Evolutionary conservation across 2,329 filamentous ascomycete species (phyloP).

Genomic region (Sclerotinia sclerotiorum): DNA sequence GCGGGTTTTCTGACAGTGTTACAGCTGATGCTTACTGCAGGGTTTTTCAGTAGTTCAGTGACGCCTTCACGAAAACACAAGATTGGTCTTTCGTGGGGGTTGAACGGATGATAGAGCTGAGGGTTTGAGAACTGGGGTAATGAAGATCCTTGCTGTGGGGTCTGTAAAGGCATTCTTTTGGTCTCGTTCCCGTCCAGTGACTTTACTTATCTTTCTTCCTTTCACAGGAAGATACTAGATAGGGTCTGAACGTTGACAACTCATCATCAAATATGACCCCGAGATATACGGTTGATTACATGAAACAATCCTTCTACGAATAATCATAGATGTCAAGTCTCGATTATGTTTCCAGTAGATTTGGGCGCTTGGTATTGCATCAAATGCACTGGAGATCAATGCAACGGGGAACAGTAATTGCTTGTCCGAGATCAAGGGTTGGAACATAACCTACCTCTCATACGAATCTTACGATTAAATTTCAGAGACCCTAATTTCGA

Average conservation of each 20-base stretch:
- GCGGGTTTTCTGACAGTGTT: background rate
- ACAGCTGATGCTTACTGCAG: constrained; percentile 3
- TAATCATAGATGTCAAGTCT: background rate
- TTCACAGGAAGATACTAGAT: background rate
- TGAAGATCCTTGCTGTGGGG: constrained; percentile 14
- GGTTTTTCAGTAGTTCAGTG: background rate
- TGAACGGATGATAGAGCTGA: constrained; percentile 8
- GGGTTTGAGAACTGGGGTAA: constrained; percentile 14
- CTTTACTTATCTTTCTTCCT: background rate
- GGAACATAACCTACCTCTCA: background rate
- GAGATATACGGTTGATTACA: background rate
- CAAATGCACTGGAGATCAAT: constrained; percentile 25
- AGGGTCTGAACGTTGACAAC: background rate
- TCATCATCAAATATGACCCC: constrained; percentile 3
- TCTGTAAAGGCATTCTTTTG: constrained; percentile 1
- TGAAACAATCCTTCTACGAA: background rate
- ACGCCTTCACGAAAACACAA: constrained; percentile 14
- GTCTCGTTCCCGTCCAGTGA: constrained; percentile 5
- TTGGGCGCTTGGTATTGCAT: constrained; percentile 11
- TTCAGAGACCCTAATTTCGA: constrained; percentile 16
- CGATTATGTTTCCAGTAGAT: constrained; percentile 9
- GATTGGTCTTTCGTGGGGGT: constrained; percentile 10
- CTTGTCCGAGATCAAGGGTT: constrained; percentile 17
- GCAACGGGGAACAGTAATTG: constrained; percentile 21
- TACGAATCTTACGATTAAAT: constrained; percentile 20